Base-by-base conservation (phyloP, 2,329 filamentous ascomycete genomes). In the Ophiostoma quercus region DNA sequence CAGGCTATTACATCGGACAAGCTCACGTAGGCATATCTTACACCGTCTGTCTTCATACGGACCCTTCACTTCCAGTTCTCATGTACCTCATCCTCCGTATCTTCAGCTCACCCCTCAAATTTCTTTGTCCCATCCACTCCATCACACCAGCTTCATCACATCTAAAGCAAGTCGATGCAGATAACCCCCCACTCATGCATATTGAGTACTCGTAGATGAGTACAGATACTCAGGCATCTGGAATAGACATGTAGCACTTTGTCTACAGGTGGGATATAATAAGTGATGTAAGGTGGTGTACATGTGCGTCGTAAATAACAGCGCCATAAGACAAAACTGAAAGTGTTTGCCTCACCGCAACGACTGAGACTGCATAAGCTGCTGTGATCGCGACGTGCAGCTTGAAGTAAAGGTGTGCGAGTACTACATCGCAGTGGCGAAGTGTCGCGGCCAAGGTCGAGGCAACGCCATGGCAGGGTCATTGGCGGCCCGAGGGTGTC, bases 331-430 rank as follows among this genome's bases (percentile, higher is more conserved):
- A n/a, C 43, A 47, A 47, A 7, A 47, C 16, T 19, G 43, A 47
- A n/a, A n/a, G 43, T 47, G 43, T 16, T 32, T 37, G 67, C 25
- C 12, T 62, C 57, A 62, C 57, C 57, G 57, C 57, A 62, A 62
- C 57, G 3, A 32, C 57, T 32, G 57, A 66, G 14, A 37, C 51
- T 67, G 66, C 51, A 41, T 68, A 41, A 22, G 19, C 43, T 25
- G 47, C 57, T 32, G 25, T 62, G 57, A 16, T 62, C 57, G 19
- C 25, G 57, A 62, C 12, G 25, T 62, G 57, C 57, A 62, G 57
- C 57, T 62, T 62, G 57, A 32, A 16, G 11, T 62, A 12, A 62
- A 62, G 57, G 57, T 62, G 57, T 62, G 25, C 57, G 57, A 14
- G 57, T 62, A 19, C 57, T 32, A 62, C 57, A 62, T 62, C 25